Evolutionary conservation across 805 yeast genomes (phyloP), one percentile per base, ranked within the genome.

Genomic region (Sugiyamaella qingdaonensis): DNA sequence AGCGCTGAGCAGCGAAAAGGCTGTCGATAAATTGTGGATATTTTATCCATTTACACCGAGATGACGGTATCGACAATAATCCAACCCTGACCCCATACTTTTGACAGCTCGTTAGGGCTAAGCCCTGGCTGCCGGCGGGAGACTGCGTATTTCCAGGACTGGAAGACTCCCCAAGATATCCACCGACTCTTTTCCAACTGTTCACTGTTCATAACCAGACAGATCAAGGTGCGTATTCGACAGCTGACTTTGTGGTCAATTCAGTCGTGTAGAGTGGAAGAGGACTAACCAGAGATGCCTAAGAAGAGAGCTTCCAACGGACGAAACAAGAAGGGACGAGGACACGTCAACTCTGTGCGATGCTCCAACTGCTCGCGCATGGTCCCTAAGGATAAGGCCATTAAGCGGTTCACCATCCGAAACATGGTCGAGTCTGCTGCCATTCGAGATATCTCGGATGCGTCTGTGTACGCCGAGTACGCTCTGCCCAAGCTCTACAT

Each of bases 231-330:
- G 37, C 37, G 37, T 34, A 34, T 34, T 10, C 37, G 4, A 9
- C n/a, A 14, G 16, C 5, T n/a, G 16, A 4, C 8, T 3, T 13
- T 4, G 16, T 34, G 4, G 37, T 34, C 37, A 34, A 34, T 34
- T 34, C 39, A 34, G 14, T 8, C 39, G 9, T 5, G 39, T 8
- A n/a, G 39, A 4, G 39, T 4, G 8, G 39, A 34, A 13, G 5
- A n/a, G 18, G 39, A n/a, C 39, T 34, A 34, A 16, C 9, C 8
- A 66, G 84, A 78, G 65, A 94, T 94, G 99, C 98, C 99, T 80
- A 94, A 94, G 89, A 94, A 94, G 98, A 92, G 99, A 91, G 90
- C 98, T 79, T 90, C 97, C 94, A 90, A 91, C 97, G 99, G 99
- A 86, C 92, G 99, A 85, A 94, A 94, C 95, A 94, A 94, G 95